Evolutionary conservation across 176 grass and related monocot genomes (phyloP), one percentile per base, ranked within the genome.

Genomic region (Phoenix roebelenii): DNA sequence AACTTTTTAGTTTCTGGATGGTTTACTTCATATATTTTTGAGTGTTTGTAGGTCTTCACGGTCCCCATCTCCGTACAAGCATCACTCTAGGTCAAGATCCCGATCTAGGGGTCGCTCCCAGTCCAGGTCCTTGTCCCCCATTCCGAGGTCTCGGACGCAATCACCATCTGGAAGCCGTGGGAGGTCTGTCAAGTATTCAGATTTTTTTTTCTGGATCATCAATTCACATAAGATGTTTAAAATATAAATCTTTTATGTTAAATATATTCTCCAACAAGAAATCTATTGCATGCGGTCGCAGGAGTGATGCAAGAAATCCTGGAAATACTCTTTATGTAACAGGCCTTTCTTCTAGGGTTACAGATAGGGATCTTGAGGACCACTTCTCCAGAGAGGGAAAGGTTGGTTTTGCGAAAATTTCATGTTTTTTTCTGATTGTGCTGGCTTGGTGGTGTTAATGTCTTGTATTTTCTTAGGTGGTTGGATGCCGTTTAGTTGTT

Each of bases 261-360:
- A 44, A 12, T 12, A 12, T 44, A 3, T 44, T 44, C 7, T 44
- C 35, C 35, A 44, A 44, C 10, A 12, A 44, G 10, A 22, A 15
- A 54, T 55, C 22, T 78, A 57, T 19, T 56, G 6, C 64, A 60
- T 12, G 22, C 70, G 44, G 25, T 51, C 32, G 35, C 60, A 79
- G 82, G 68, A 62, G 18, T 65, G 87, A 71, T 9, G 56, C 76
- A 54, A 51, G 62, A 66, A 90, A 85, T 72, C 30, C 0, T 73
- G 82, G 87, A 67, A 90, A 85, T 79, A 82, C 87, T 74, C 72
- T 85, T 50, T 90, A 85, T 72, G 69, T 82, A 32, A 85, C 78
- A 54, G 79, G 87, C 18, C 82, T 90, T 65, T 85, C 75, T 9
- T 79, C 87, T 22, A 85, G 82, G 54, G 82, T 90, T 49, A 82